These are phyloP conservation scores for Hibiscus tridactylites DNA, from an alignment of 345 rosid genomes.

Conservation along the genomic window DNA sequence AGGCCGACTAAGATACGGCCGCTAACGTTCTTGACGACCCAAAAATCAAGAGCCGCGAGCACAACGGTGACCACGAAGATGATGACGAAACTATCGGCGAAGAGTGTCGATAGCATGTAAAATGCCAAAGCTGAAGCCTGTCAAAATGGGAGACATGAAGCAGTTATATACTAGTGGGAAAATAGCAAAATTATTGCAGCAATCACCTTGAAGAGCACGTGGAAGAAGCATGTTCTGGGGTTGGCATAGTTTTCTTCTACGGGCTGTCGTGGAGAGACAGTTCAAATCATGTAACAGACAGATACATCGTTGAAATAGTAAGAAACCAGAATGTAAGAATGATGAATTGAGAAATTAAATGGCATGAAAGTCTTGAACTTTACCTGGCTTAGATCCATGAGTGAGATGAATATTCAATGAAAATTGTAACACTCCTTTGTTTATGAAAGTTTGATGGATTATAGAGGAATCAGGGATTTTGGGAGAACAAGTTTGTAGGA, in stretches of 20 bases:
- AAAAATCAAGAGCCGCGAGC: slow-evolving; percentile 43
- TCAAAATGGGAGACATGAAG: not conserved
- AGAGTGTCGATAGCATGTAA: slow-evolving; percentile 38
- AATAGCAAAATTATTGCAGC: not conserved
- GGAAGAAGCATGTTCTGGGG: slow-evolving; percentile 41
- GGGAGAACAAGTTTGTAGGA: not conserved
- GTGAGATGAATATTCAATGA: not conserved
- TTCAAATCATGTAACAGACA: not conserved
- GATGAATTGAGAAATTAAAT: not conserved
- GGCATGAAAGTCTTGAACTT: not conserved
- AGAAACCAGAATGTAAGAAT: not conserved
- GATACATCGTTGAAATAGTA: not conserved
- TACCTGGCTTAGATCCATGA: slow-evolving; percentile 16
- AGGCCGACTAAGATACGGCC: slow-evolving; percentile 44
- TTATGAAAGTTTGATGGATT: not conserved
- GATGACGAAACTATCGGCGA: slow-evolving; percentile 34
- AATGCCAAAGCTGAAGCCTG: slow-evolving; percentile 43
- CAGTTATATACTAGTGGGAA: not conserved
- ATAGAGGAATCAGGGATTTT: not conserved
- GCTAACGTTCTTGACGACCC: slow-evolving; percentile 51
- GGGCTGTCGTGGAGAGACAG: slow-evolving; percentile 16
- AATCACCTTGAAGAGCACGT: slow-evolving; percentile 32
- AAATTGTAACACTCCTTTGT: not conserved
- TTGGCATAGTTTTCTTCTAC: slow-evolving; percentile 39
- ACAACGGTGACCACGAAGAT: slow-evolving; percentile 40